phyloP scores from a whole-genome alignment of 371 early-diverging fungal genomes.

The Mortierella sp. region DNA sequence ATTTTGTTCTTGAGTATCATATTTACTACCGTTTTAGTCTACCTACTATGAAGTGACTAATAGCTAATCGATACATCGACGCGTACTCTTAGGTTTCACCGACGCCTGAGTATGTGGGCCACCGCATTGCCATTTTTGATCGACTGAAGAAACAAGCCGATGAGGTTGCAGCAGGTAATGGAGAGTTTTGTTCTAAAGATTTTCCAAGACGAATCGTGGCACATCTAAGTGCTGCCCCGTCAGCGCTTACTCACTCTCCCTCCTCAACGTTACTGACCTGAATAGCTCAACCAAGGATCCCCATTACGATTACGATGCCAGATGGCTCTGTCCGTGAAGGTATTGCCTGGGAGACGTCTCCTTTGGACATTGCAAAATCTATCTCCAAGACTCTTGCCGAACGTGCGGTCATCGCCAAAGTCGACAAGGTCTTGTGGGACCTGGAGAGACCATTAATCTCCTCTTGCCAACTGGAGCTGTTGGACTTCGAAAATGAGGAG shows the following conservation, averaged over 20 bases:
- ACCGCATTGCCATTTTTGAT: conserved; percentile 93
- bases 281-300: conserved; percentile 82
- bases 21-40: too few species aligned
- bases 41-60: too few species aligned
- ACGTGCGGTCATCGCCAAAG: conserved; percentile 93
- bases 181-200: too few species aligned
- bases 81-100: conserved; percentile 63
- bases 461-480: conserved; percentile 86
- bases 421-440: conserved; percentile 94
- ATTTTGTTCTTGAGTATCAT: too few species aligned
- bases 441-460: conserved; percentile 87
- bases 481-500: conserved; percentile 97
- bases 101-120: conserved; percentile 84
- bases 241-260: not conserved
- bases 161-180: conserved; percentile 82
- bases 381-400: conserved; percentile 93
- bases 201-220: not conserved
- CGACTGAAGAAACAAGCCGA: conserved; percentile 81
- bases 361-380: conserved; percentile 89
- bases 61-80: too few species aligned
- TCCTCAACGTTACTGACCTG: not conserved
- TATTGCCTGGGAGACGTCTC: conserved; percentile 94
- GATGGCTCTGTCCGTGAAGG: conserved; percentile 89
- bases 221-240: not conserved
- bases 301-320: conserved; percentile 91